Evolutionary conservation across 2,329 filamentous ascomycete genomes (phyloP), one percentile per base, ranked within the genome.

Genomic region (Colletotrichum sp.): DNA sequence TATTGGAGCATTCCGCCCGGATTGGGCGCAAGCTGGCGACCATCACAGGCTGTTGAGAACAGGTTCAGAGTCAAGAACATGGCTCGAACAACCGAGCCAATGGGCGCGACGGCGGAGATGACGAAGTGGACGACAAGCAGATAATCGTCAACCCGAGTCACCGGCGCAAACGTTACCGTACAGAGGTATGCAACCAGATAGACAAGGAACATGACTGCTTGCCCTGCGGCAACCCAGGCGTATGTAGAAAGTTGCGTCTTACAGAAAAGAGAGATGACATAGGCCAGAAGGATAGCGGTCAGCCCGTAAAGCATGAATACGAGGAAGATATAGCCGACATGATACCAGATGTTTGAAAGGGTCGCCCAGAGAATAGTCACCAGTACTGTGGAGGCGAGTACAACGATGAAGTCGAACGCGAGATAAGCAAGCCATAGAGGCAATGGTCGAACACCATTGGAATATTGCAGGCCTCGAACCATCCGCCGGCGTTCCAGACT

Each of bases 341-440:
- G 90, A 79, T 95, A 98, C 92, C 94, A 98, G 7, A 93, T 89
- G 71, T 88, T 82, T 0, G 92, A 93, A 28, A 90, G 84, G 3
- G 89, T 91, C 1, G 90, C 91, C 83, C 96, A 96, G 26, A 98
- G 91, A 30, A 91, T 91, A 26, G 93, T 91, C 10, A 91, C 89
- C 12, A 97, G 80, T 9, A 92, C 92, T 24, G 93, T 92, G 30
- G 92, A 90, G 5, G 91, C 80, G 16, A 98, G 82, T 1, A 95
- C 93, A 72, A 98, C 92, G 58, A 91, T 82, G 78, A 96, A 95
- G 85, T 98, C 96, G 81, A 98, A 98, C 0, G 88, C 81, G 1
- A 94, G 88, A 81, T 98, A 98, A 2, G 96, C 95, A 7, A 95
- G 84, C 96, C 96, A 98, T 3, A 98, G 87, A 1, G 96, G 95